Evolutionary conservation across 192 early-diverging fungal genomes (phyloP), one percentile per base, ranked within the genome.

Genomic region (Diversispora eburnea): DNA sequence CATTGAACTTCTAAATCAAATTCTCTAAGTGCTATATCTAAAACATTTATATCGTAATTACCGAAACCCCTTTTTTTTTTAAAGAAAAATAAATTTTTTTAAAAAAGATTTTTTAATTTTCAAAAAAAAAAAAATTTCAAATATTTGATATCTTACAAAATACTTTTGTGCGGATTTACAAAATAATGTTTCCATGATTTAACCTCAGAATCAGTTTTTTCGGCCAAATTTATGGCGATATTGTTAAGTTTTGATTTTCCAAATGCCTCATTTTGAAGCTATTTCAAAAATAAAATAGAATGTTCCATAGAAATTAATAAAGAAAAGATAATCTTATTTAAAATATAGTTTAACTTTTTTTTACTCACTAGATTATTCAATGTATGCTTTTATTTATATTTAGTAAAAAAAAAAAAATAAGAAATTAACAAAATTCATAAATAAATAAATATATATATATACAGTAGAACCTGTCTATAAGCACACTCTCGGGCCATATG

Each of bases 1-100:
- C 71, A 73, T 39, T 62, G 71, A 17, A 62, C 5, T 62, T 73
- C 71, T 25, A 73, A 57, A 43, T 19, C 57, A 33, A 25, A 10
- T 39, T 48, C 17, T 20, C 8, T 73, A n/a, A 73, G 20, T n/a
- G 71, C 71, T n/a, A n/a, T 13, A 22, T 62, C 60, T 20, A 73
- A 41, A 46, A 73, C 71, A 62, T 73, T 73, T 25, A 73, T 51
- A 46, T 73, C 71, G 61, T 73, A 73, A 48, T 73, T 48, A 49
- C 71, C 71, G 2, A 62, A 10, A n/a, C 52, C 52, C 0, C 67
- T 70, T 56, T 43, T 41, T 67, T 13, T 12, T 39, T 3, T 8
- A 51, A 12, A 33, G 13, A 58, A 19, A 33, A 10, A 39, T 7
- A 51, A 19, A 46, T 48, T 43, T 17, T 17, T 51, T n/a, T n/a